A percentile compares a stretch with the other conserved stretches of the same genome.
Evolutionary conservation across 257 asterid genomes (phyloP).

Genomic region (Phtheirospermum japonicum): DNA sequence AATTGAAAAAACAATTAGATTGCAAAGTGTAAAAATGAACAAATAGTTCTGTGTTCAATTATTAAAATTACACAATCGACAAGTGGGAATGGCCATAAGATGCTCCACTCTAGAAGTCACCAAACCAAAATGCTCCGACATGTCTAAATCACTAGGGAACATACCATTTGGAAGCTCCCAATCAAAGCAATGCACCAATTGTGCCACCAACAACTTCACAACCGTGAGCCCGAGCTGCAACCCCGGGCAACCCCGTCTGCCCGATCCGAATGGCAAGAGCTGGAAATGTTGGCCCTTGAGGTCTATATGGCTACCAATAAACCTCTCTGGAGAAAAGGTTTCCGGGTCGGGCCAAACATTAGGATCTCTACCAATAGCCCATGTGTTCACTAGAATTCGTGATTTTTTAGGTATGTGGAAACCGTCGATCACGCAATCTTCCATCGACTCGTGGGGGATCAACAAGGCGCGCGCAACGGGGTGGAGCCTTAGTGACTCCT

Average conservation of each 20-base stretch:
- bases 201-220: constrained; percentile 32
- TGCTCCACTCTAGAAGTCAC: constrained; percentile 22
- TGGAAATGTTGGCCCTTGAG: constrained; percentile 25
- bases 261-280: constrained; percentile 38
- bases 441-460: constrained; percentile 36
- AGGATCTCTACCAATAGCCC: constrained; percentile 39
- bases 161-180: constrained; percentile 38
- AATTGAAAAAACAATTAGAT: too few relatives aligned
- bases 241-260: constrained; percentile 38
- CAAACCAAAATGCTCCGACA: constrained; percentile 32
- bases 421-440: constrained; percentile 30
- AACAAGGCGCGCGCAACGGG: constrained; percentile 31
- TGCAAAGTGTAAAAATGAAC: too few relatives aligned
- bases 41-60: background rate
- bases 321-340: constrained; percentile 30
- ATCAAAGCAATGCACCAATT: constrained; percentile 41
- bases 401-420: constrained; percentile 30
- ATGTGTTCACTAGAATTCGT: constrained; percentile 26
- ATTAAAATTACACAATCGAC: constrained; percentile 8
- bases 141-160: constrained; percentile 27
- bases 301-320: constrained; percentile 28
- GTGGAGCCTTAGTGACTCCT: constrained; percentile 40
- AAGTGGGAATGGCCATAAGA: constrained; percentile 28
- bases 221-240: constrained; percentile 27
- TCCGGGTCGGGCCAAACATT: constrained; percentile 30